Base-by-base conservation (phyloP, 768 basidiomycete genomes). In the Amanita rimosa region DNA sequence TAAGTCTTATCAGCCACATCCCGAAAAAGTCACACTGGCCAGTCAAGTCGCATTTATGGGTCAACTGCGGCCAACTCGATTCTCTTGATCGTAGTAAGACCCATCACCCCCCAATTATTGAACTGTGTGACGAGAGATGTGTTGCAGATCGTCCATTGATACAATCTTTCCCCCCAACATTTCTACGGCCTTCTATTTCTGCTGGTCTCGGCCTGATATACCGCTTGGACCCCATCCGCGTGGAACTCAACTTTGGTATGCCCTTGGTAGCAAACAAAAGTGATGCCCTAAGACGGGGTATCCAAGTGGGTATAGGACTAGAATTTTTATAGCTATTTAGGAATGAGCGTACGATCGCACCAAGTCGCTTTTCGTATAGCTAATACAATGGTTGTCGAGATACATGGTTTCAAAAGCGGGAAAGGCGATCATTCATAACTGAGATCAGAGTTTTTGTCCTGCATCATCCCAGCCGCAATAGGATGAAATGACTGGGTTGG, bases 241-340 rank as follows among this genome's bases (percentile, higher is more conserved):
- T 91, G 22, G 93, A 96, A 63, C 69, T 90, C 51, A 95, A 94
- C 62, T 76, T 95, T 53, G 89, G 91, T 6, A 70, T 95, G 31
- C 92, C 92, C 4, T 68, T 96, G 3, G 74, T 83, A 2, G 76
- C 79, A 2, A 77, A 76, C 39, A 75, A 70, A 57, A 78, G 76
- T 48, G 91, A 89, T 62, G 79, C 78, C 7, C 57, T 64, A 48
- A 72, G 78, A 57, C 79, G 75, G 57, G 91, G 90, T 6, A 66
- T 90, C 39, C 87, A 87, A 62, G 76, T 89, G 22, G 90, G 90
- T 3, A 75, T 93, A 54, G 90, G 86, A 1, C 58, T 90, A 48
- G 84, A 87, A 54, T 88, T 90, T 67, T 58, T 88, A 60, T 91
- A 21, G 40, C 19, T 41, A 22, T 21, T 10, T 29, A 10, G 29